Evolutionary conservation across 2,329 filamentous ascomycete species (phyloP), one percentile per base, ranked within the genome.

Genomic region (Lasiodiplodia sp.): DNA sequence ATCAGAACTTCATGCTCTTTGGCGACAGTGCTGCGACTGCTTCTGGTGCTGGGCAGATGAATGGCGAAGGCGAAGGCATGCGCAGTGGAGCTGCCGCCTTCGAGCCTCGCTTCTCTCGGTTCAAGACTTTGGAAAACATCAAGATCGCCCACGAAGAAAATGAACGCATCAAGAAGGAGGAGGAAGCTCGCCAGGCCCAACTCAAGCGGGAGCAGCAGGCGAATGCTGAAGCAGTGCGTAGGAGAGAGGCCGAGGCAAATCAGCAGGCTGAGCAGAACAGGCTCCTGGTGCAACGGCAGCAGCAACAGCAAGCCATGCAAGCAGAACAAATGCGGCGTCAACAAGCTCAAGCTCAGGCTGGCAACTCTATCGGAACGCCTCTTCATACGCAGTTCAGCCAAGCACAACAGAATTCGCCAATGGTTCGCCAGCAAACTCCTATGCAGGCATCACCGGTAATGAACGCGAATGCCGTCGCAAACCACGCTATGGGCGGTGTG

Each of bases 1-100:
- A 93, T 71, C 94, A 99, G 80, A 88, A 93, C 57, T 96, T 93
- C 73, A 96, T 99, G 93, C 89, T 98, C 63, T 90, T 93, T 25
- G 89, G 94, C 80, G 96, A 99, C 75, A 95, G 97, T 74, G 88
- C 93, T 6, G 86, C 94, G 69, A 85, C 91, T 1, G 86, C 84
- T 51, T 84, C 84, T 16, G 85, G 87, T 4, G 84, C 86, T 23
- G 79, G 78, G 51, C 86, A 86, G 8, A 86, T 86, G 68, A 87
- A 89, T 67, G 84, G 87, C n/a, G 91, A 92, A 69, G 88, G 87
- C 23, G 94, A 97, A 76, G 74, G 74, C 23, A 74, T 75, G 49
- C 76, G 92, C 71, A 88, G 89, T 47, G 90, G 88, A 23, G 86
- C 87, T 6, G 86, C 89, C n/a, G 86, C 91, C 3, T 96, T 96